Conservation (phyloP, 176 grass and related monocot species). For the Carex kokanica region DNA sequence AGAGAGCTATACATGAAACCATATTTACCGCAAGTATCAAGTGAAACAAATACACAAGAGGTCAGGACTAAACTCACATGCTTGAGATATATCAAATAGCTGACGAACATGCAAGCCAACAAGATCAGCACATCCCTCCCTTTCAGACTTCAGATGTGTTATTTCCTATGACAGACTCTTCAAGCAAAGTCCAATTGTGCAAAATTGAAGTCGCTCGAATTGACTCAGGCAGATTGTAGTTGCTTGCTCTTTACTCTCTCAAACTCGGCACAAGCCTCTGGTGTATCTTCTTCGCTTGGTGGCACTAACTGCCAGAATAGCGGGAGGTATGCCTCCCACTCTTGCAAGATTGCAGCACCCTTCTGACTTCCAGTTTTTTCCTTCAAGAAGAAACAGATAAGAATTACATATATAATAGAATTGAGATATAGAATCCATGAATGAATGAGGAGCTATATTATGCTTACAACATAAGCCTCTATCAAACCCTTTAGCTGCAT, state of each 20-base stretch:
- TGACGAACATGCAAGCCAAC: not conserved
- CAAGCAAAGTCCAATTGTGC: not conserved
- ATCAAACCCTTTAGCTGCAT: slow-evolving; percentile 99
- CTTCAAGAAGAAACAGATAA: slow-evolving; percentile 38
- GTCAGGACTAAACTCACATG: slow-evolving; percentile 1
- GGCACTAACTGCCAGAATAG: slow-evolving; percentile 98
- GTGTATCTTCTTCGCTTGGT: slow-evolving; percentile 98
- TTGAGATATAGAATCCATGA: not conserved
- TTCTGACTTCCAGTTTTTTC: slow-evolving; percentile 96
- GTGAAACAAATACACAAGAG: slow-evolving; percentile 19
- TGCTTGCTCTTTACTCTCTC: slow-evolving; percentile 77
- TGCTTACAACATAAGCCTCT: slow-evolving; percentile 91
- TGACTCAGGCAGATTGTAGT: slow-evolving; percentile 57
- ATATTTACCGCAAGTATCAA: slow-evolving; percentile 15
- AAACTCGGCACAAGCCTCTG: slow-evolving; percentile 92
- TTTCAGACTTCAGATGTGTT: not conserved
- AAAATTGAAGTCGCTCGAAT: not conserved
- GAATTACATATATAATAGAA: slow-evolving; percentile 1
- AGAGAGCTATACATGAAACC: slow-evolving; percentile 20
- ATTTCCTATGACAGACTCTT: not conserved
- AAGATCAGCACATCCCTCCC: not conserved
- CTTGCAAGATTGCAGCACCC: slow-evolving; percentile 70
- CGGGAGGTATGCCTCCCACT: slow-evolving; percentile 97
- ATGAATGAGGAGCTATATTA: not conserved
- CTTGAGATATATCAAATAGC: slow-evolving; percentile 2